Base-by-base conservation (phyloP, 1,284 basidiomycete genomes). In the Pisolithus thermaeus region DNA sequence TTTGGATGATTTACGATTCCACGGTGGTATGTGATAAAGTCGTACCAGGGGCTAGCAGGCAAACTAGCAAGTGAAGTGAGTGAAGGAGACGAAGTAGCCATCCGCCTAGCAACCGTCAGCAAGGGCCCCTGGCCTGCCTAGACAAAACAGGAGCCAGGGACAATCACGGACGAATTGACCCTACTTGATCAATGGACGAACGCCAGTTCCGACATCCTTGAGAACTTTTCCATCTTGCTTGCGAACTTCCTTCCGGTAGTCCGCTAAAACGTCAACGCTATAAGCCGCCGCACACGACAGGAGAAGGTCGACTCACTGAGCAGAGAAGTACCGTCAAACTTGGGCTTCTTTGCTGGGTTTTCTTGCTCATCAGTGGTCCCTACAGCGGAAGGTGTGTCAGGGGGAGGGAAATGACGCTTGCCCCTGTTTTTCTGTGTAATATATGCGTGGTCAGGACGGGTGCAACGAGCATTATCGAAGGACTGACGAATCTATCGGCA, bases 401-500 rank as follows among this genome's bases (percentile, higher is more conserved):
- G 72, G 59, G 69, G 66, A 60, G 70, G 70, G 39, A 41, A 14
- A 41, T 20, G 39, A 59, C 81, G 80, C 70, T 84, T 84, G 63
- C 80, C 78, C 63, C 81, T 70, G 44, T 70, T 77, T 77, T 76
- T 84, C 81, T 84, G 60, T 32, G 23, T 6, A 9, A 11, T 37
- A 18, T 11, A 48, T 23, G 9, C 39, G 37, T 43, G 52, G 43
- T 43, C 8, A n/a, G 25, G 32, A 37, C 20, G 7, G 8, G n/a
- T 23, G 20, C 25, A 16, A 14, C 5, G 20, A 6, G 11, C 18
- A n/a, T 7, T 11, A 25, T 41, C 12, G 9, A 14, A 20, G 30
- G 3, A 77, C 81, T 68, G 61, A 84, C 81, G 72, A 84, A 85
- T 61, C 82, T 74, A 56, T 73, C 71, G 52, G 79, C 78, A 63